Evolutionary conservation across 768 basidiomycete species (phyloP), one percentile per base, ranked within the genome.

Genomic region (Phaeotremella skinneri): DNA sequence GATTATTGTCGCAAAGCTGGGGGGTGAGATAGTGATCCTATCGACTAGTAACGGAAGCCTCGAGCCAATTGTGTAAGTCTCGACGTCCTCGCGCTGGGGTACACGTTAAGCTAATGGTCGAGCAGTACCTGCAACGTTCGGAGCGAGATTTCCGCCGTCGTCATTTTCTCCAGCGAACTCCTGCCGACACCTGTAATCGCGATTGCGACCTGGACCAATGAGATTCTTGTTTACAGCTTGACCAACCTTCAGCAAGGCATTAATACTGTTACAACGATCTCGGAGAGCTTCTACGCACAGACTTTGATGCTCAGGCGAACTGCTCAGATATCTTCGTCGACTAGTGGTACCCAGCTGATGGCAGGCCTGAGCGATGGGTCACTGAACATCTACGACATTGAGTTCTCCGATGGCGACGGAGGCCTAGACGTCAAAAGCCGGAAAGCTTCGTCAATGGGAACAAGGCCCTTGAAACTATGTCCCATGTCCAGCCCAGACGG

Each of bases 341-440:
- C 59, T 2, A 58, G 53, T 30, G 61, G 61, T 7, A 47, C 66
- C 0, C 66, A 63, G 27, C 52, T 76, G 4, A 59, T 76, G 11
- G 70, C 69, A 25, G 75, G 75, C 2, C 39, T 70, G 17, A 70
- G 70, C 48, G 69, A 75, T 63, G 75, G 75, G 11, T 54, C 63
- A 14, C 57, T 73, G 43, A 45, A 72, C 45, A 56, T 56, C 2
- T 69, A 70, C 59, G 70, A 72, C 20, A 31, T 69, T 21, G 59
- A 59, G 25, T 41, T 42, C 4, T 49, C 53, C 0, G 60, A 52
- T 16, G 52, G 49, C 17, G 56, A 61, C 27, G 62, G 52, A 2
- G 49, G 59, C 7, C 13, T 64, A 11, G 42, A 16, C 2, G 52
- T 70, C 30, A 57, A 60, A 21, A 49, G 58, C 14, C 62, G 67